Evolutionary conservation across 495 filamentous ascomycete species (phyloP).

Genomic region (Parachaetomium inaequale): DNA sequence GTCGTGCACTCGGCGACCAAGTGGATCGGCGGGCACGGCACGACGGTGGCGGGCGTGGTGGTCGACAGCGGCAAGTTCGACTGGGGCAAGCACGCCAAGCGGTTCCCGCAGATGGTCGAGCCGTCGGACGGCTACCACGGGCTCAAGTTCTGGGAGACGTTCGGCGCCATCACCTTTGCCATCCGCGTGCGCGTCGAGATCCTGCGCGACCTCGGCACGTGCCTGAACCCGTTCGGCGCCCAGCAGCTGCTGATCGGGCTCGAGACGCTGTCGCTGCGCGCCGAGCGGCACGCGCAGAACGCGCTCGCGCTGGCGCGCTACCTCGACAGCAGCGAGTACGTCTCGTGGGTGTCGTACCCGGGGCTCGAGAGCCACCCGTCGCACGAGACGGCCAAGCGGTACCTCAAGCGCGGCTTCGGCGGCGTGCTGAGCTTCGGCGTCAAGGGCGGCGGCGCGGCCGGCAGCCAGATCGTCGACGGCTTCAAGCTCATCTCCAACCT

Average conservation of each 20-base stretch:
- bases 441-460: slow-evolving; percentile 78
- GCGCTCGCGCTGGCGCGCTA: slow-evolving; percentile 76
- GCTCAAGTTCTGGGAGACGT: slow-evolving; percentile 95
- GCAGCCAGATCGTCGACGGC: slow-evolving; percentile 83
- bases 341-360: slow-evolving; percentile 92
- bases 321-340: slow-evolving; percentile 77
- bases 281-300: slow-evolving; percentile 85
- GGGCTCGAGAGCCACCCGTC: slow-evolving; percentile 78
- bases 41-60: slow-evolving; percentile 87
- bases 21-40: slow-evolving; percentile 98
- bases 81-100: slow-evolving; percentile 83
- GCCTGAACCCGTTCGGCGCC: slow-evolving; percentile 90
- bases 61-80: slow-evolving; percentile 94
- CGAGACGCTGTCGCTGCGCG: slow-evolving; percentile 84
- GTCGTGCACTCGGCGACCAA: slow-evolving; percentile 95
- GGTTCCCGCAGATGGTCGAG: slow-evolving; percentile 93
- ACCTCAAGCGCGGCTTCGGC: slow-evolving; percentile 81
- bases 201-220: slow-evolving; percentile 78
- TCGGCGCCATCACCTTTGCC: slow-evolving; percentile 78
- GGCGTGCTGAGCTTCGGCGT: slow-evolving; percentile 92
- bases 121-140: slow-evolving; percentile 93
- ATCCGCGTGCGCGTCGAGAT: slow-evolving; percentile 77
- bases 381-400: slow-evolving; percentile 83
- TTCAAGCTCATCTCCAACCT: slow-evolving; percentile 95
- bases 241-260: slow-evolving; percentile 88